Conservation (phyloP, 1,284 basidiomycete genomes). For the Gastroboletus turbinatus region DNA sequence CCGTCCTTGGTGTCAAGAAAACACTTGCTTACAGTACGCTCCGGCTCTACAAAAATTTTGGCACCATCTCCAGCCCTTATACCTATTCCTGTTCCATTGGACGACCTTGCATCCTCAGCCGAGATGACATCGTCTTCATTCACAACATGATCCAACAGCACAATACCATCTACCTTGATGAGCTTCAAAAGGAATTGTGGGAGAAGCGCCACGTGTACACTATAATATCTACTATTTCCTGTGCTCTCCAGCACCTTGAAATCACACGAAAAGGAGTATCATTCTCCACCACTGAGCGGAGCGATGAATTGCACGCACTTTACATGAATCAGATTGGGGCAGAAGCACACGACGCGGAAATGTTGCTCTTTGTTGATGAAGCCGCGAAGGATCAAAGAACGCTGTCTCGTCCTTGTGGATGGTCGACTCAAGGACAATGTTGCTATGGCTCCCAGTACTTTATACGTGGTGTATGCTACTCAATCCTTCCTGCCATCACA, state of each 20-base stretch:
- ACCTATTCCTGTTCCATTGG: not conserved
- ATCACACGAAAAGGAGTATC: not conserved
- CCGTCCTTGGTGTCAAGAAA: not conserved
- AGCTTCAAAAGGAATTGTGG: not conserved
- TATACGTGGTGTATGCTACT: too few species aligned
- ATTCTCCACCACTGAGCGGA: not conserved
- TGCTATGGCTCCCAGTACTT: too few species aligned
- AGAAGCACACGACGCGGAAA: not conserved
- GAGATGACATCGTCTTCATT: not conserved
- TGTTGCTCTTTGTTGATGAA: too few species aligned
- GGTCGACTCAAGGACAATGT: too few species aligned
- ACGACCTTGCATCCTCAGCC: not conserved
- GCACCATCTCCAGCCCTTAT: not conserved
- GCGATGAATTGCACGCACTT: not conserved
- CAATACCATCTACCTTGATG: not conserved
- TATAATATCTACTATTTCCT: not conserved
- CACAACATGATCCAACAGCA: not conserved
- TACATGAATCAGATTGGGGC: conserved; percentile 13
- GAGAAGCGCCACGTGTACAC: not conserved
- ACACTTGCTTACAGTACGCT: not conserved
- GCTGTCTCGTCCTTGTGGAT: too few species aligned
- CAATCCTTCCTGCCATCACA: too few species aligned
- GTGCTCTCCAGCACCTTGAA: not conserved
- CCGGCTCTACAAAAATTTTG: not conserved
- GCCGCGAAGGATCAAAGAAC: too few species aligned